Evolutionary conservation across 2,329 filamentous ascomycete genomes (phyloP).

Genomic region (Penicillium sp.): DNA sequence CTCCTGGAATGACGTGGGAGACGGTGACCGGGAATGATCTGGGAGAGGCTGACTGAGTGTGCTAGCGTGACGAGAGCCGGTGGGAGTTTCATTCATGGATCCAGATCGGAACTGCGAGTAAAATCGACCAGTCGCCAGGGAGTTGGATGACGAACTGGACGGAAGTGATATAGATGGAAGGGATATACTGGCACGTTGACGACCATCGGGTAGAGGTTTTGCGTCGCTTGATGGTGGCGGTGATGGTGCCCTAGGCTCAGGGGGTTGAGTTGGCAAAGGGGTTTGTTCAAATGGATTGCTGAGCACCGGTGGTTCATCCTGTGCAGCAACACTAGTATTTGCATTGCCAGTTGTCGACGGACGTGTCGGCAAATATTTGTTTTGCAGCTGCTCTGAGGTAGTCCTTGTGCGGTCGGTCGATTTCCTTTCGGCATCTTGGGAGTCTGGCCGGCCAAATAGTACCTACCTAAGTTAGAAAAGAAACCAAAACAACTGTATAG

Average conservation of each 20-base stretch:
- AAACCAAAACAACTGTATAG: neutral
- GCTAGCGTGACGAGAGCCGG: conserved; percentile 4
- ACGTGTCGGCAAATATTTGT: conserved; percentile 5
- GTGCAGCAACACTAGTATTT: neutral
- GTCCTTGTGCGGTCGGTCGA: neutral
- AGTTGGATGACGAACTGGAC: neutral
- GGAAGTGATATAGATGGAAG: conserved; percentile 9
- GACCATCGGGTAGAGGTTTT: neutral
- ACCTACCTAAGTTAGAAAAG: conserved; percentile 13
- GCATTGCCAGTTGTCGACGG: neutral
- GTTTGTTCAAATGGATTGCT: neutral
- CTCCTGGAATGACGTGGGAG: conserved; percentile 3
- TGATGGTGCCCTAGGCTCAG: neutral
- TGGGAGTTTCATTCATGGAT: neutral
- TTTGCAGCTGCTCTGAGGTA: neutral
- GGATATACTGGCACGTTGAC: conserved; percentile 10
- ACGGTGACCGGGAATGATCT: neutral
- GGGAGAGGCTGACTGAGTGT: conserved; percentile 5
- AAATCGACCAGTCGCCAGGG: conserved; percentile 13
- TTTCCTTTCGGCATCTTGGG: conserved; percentile 1
- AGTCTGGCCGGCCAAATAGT: conserved; percentile 17
- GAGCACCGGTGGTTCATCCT: neutral
- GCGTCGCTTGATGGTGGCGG: neutral
- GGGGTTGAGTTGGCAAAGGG: neutral
- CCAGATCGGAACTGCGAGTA: conserved; percentile 16